Percentiles rank a stretch among this genome's conserved stretches.
Conservation (phyloP, 139 green algal species). For the Protoeuglena noctilucae region DNA sequence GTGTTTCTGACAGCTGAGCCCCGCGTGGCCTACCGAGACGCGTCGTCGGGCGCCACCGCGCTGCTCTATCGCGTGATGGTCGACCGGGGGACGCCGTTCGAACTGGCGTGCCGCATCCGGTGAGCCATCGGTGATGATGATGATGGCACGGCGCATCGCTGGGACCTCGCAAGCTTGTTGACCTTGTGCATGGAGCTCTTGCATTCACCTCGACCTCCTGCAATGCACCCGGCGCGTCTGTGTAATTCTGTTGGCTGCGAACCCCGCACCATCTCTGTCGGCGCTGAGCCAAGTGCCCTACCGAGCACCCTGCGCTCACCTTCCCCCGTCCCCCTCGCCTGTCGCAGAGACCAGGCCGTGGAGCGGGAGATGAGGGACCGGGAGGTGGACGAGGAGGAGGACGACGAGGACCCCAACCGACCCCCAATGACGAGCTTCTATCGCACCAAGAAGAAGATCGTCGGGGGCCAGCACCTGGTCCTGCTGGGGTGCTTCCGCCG, state of each 20-base stretch:
- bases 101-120: conserved; percentile 17
- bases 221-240: too few species aligned
- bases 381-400: background rate
- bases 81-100: conserved; percentile 30
- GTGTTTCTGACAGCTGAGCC: conserved; percentile 11
- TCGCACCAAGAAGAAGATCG: background rate
- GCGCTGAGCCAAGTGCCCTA: background rate
- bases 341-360: background rate
- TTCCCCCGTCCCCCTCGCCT: too few species aligned
- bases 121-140: background rate
- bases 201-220: too few species aligned
- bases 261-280: conserved; percentile 16
- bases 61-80: conserved; percentile 25
- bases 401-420: background rate
- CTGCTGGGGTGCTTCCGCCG: background rate
- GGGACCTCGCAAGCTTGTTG: background rate
- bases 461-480: background rate
- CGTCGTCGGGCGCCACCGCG: conserved; percentile 15
- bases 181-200: background rate
- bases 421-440: background rate
- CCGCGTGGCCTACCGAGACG: background rate
- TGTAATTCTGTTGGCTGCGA: conserved; percentile 3
- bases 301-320: too few species aligned
- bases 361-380: background rate
- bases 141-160: conserved; percentile 4